A percentile compares a stretch with the other conserved stretches of the same genome.
Conservation (phyloP, 164 flowering plant species). For the Paratinospora sagittata region DNA sequence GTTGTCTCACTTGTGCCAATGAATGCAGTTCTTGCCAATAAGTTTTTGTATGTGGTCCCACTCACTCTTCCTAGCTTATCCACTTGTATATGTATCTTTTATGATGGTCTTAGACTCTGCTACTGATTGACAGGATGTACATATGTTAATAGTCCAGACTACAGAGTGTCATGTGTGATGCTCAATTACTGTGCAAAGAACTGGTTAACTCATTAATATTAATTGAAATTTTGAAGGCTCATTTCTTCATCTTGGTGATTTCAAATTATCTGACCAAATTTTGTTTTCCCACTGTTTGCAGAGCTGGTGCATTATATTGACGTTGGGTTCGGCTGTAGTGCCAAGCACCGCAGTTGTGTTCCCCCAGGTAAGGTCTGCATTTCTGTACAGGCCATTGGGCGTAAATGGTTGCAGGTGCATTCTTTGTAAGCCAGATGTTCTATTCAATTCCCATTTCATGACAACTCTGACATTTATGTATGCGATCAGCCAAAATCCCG, state of each 20-base stretch:
- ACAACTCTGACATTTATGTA: too few species aligned
- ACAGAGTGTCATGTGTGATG: not conserved
- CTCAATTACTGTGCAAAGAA: not conserved
- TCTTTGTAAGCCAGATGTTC: too few species aligned
- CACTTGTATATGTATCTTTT: not conserved
- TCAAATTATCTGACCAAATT: too few species aligned
- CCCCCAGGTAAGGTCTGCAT: conserved; percentile 1
- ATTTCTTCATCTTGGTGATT: too few species aligned
- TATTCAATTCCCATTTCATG: too few species aligned
- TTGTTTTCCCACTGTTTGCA: too few species aligned
- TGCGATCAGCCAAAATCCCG: too few species aligned
- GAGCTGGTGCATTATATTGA: too few species aligned
- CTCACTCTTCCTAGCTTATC: not conserved
- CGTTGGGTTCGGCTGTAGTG: too few species aligned
- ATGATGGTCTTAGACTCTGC: not conserved
- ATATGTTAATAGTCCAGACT: not conserved
- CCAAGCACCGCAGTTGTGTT: not conserved
- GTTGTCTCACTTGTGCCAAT: not conserved
- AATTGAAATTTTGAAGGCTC: not conserved
- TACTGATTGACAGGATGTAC: not conserved
- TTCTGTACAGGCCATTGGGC: conserved; percentile 4
- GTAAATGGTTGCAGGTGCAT: conserved; percentile 4
- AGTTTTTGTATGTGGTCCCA: not conserved
- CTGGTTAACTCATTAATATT: not conserved
- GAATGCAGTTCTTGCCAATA: not conserved